A percentile compares a stretch with the other conserved stretches of the same genome.
phyloP scores from a whole-genome alignment of 2,329 filamentous ascomycete genomes.

The Geosmithia morbida region DNA sequence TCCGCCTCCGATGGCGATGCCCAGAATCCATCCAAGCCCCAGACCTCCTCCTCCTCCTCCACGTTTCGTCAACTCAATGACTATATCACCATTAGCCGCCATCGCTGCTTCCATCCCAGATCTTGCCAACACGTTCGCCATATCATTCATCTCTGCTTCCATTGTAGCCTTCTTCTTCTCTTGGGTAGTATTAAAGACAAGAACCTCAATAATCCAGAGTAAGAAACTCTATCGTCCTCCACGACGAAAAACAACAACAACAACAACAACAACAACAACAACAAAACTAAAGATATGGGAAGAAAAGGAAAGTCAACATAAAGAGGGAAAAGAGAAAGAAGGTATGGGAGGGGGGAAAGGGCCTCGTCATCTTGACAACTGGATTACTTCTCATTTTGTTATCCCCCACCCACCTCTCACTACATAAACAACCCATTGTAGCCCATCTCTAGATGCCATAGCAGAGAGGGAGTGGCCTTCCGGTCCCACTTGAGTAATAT shows the following conservation, averaged over 20 bases:
- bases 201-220: no score
- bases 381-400: slow-evolving; percentile 2
- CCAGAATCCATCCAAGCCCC: slow-evolving; percentile 23
- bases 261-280: background rate
- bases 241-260: background rate
- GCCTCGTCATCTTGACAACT: background rate
- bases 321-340: background rate
- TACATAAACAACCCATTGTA: slow-evolving; percentile 1
- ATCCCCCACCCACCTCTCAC: background rate
- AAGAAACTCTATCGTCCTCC: background rate
- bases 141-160: background rate
- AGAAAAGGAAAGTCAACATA: no score
- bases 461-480: no score
- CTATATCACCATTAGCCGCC: slow-evolving; percentile 1
- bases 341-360: background rate
- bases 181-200: background rate
- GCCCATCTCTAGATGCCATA: background rate
- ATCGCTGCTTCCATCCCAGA: background rate
- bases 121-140: background rate
- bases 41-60: slow-evolving; percentile 8
- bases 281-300: background rate
- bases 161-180: background rate
- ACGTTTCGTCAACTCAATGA: background rate
- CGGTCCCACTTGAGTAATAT: background rate
- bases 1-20: slow-evolving; percentile 32